phyloP scores from a whole-genome alignment of 2,329 filamentous ascomycete genomes.

The Curvularia eragrostidis region DNA sequence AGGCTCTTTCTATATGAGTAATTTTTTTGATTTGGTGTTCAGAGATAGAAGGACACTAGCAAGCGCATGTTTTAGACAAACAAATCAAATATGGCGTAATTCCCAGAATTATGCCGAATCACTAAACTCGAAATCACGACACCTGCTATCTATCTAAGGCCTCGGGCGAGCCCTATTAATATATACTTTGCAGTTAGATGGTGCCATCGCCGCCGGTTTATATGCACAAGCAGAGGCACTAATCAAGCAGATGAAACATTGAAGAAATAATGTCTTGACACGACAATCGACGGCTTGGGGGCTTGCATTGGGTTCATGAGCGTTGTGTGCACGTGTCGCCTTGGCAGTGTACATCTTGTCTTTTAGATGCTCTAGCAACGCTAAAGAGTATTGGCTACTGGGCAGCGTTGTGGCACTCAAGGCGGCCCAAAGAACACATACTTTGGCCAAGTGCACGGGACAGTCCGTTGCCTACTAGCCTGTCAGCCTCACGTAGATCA shows the following conservation, averaged over 20 bases:
- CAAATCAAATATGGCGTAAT: background rate
- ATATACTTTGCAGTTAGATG: background rate
- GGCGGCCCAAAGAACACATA: constrained; percentile 4
- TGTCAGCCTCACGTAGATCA: constrained; percentile 19
- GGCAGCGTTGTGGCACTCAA: constrained; percentile 1
- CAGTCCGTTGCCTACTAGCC: constrained; percentile 10
- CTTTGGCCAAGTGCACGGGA: constrained; percentile 10
- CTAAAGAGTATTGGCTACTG: constrained; percentile 2
- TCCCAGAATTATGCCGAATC: background rate
- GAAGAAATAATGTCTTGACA: background rate
- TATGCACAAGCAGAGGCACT: background rate
- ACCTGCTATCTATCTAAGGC: background rate
- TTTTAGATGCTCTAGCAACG: background rate
- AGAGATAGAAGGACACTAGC: background rate
- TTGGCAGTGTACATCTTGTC: constrained; percentile 1
- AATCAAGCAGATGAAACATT: background rate
- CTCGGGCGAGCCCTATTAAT: background rate
- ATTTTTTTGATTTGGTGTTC: background rate
- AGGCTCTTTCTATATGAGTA: background rate
- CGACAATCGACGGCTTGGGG: background rate
- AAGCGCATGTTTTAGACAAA: background rate
- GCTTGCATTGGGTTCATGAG: background rate
- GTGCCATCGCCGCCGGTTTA: background rate
- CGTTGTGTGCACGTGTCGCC: background rate
- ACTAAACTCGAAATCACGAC: background rate